Evolutionary conservation across 331 rosid species (phyloP), one percentile per base, ranked within the genome.

Genomic region (Erythrophleum ivorense): DNA sequence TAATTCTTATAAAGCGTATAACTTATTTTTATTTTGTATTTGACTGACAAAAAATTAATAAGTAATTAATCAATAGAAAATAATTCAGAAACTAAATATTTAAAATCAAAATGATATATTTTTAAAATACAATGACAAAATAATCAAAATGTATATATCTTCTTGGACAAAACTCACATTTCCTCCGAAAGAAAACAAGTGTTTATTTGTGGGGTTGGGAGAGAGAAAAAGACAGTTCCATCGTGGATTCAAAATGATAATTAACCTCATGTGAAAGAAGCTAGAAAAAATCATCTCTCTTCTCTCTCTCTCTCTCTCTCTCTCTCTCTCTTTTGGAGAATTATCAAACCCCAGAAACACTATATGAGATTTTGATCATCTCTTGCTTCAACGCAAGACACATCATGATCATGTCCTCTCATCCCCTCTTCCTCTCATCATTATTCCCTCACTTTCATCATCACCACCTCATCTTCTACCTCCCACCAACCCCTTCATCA

Each of bases 401-500:
- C 57, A 72, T 82, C 84, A 87, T 65, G 90, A 93, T 93, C 88
- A 91, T 93, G 96, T 85, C 88, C 83, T 88, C 88, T 74, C 13
- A 78, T 77, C 82, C 86, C 89, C 83, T 71, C 84, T 71, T 68
- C 71, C 77, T 88, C 82, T 82, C 92, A 89, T 92, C 90, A 93
- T 93, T 91, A 88, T 64, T 77, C 84, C 83, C 91, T 86, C 90
- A 58, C 90, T 88, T 89, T 88, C 85, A 84, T 88, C 91, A 88
- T 87, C 88, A 86, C 84, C 90, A 80, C 86, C 83, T 57, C 87
- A 84, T 69, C 89, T 77, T 65, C 80, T 63, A 69, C 85, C 62
- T 53, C 85, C 89, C 82, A 84, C 86, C 86, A 88, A 84, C 87
- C 88, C 75, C 91, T 86, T 87, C 87, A 81, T 81, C 89, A 62